These are phyloP conservation scores for Dryadomyces quercus-mongolicae DNA, from an alignment of 2,329 filamentous ascomycete genomes.

Conservation along the genomic window DNA sequence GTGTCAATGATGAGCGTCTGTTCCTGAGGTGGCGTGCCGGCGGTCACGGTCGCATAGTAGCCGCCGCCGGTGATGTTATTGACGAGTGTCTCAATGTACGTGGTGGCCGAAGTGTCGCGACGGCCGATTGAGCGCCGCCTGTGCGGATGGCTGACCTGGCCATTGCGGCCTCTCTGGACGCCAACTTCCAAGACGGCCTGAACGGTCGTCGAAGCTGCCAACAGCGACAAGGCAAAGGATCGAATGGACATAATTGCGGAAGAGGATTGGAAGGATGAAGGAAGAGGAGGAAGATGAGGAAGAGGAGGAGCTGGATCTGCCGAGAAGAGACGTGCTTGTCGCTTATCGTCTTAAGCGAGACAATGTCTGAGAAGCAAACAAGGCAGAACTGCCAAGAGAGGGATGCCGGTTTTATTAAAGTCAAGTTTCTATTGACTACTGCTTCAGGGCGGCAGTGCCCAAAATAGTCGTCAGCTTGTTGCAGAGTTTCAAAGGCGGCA, in stretches of 20 bases:
- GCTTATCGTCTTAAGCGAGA: too few relatives aligned
- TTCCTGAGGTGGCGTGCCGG: slow-evolving; percentile 46
- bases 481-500: not conserved
- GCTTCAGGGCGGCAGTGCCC: too few relatives aligned
- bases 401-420: too few relatives aligned
- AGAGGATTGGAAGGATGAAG: not conserved
- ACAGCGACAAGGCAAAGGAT: not conserved
- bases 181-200: slow-evolving; percentile 12
- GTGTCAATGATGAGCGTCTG: slow-evolving; percentile 47
- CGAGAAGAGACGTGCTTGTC: too few relatives aligned
- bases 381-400: too few relatives aligned
- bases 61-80: slow-evolving; percentile 44
- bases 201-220: slow-evolving; percentile 5
- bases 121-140: slow-evolving; percentile 9
- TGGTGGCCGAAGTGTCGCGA: slow-evolving; percentile 11
- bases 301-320: too few relatives aligned
- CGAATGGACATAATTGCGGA: not conserved
- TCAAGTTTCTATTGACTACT: too few relatives aligned
- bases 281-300: too few relatives aligned
- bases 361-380: not conserved
- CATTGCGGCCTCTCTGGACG: slow-evolving; percentile 7
- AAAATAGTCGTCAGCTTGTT: not conserved
- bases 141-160: slow-evolving; percentile 6
- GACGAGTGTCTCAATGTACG: slow-evolving; percentile 26
- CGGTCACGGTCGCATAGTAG: slow-evolving; percentile 43